A percentile compares a stretch with the other conserved stretches of the same genome.
Evolutionary conservation across 768 basidiomycete genomes (phyloP).

Genomic region (Mrakia hoshinonis): DNA sequence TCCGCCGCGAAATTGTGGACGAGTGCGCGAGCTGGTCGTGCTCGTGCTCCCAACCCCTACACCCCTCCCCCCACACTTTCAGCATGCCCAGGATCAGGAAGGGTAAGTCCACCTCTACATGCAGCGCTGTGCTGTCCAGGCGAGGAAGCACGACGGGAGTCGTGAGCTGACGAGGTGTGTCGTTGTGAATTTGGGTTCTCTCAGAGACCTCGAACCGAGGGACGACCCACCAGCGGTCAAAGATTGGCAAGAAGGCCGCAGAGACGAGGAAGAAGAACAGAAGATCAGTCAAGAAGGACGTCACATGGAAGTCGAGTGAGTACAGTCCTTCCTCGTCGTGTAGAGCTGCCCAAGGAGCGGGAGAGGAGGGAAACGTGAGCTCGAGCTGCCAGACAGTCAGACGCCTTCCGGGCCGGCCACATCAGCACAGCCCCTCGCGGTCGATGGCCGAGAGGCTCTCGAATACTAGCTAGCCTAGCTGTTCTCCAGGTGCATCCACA

Average conservation of each 20-base stretch:
- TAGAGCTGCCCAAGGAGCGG: neutral
- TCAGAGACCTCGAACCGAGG: constrained; percentile 76
- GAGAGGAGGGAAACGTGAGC: neutral
- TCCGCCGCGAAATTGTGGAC: too few species aligned
- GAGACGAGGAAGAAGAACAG: constrained; percentile 68
- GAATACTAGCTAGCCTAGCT: neutral
- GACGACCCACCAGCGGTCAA: constrained; percentile 63
- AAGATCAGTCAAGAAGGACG: constrained; percentile 67
- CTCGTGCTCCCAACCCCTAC: neutral
- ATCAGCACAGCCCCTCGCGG: too few species aligned
- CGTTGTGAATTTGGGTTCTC: neutral
- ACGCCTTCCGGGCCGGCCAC: too few species aligned
- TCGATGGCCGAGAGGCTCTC: neutral
- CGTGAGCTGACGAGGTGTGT: neutral
- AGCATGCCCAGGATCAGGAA: constrained; percentile 27
- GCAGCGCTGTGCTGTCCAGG: too few species aligned
- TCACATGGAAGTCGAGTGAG: constrained; percentile 78
- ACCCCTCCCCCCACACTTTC: neutral
- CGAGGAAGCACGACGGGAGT: neutral
- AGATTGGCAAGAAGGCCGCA: constrained; percentile 62
- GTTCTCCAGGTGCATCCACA: too few species aligned
- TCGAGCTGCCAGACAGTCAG: neutral
- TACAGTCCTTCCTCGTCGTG: neutral
- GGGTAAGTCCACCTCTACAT: constrained; percentile 6
- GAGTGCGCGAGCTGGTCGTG: neutral